phyloP scores from a whole-genome alignment of 148 eudicot genomes.

The Rhododendron kiyosumense region DNA sequence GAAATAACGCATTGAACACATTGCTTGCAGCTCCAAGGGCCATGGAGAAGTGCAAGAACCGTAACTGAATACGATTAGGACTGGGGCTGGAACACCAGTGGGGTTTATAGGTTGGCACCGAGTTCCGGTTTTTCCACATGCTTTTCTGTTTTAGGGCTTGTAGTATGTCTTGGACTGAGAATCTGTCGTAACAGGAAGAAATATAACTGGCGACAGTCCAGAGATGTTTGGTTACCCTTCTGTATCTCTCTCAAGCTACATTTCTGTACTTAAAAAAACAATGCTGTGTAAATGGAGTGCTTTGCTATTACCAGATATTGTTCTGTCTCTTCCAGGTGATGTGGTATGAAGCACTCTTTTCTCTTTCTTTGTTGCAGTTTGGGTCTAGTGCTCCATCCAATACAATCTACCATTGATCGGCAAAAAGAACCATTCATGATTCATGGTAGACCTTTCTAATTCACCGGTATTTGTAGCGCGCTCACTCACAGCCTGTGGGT shows the following conservation, averaged over 20 bases:
- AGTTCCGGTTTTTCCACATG: neutral
- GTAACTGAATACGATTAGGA: conserved; percentile 15
- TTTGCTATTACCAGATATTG: neutral
- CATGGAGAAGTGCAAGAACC: conserved; percentile 34
- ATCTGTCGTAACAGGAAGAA: conserved; percentile 3
- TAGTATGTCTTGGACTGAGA: conserved; percentile 5
- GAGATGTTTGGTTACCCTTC: conserved; percentile 3
- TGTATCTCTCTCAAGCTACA: neutral
- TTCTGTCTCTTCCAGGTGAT: neutral
- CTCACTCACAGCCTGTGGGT: neutral
- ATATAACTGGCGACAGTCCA: conserved; percentile 15
- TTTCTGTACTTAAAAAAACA: conserved; percentile 6
- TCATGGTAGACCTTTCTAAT: neutral
- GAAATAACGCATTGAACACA: neutral
- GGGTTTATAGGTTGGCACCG: conserved; percentile 12
- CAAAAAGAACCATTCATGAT: too few relatives aligned
- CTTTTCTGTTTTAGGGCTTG: neutral
- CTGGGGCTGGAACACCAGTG: neutral
- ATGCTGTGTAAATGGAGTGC: conserved; percentile 13
- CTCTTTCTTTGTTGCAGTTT: neutral
- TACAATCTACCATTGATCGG: too few relatives aligned
- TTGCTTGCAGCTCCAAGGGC: conserved; percentile 48
- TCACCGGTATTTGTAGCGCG: neutral
- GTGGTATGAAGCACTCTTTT: neutral
- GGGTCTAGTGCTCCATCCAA: neutral